A percentile compares a stretch with the other conserved stretches of the same genome.
These are phyloP conservation scores for Herpetomonas tarakana DNA, from an alignment of 208 protist species.

Conservation along the genomic window DNA sequence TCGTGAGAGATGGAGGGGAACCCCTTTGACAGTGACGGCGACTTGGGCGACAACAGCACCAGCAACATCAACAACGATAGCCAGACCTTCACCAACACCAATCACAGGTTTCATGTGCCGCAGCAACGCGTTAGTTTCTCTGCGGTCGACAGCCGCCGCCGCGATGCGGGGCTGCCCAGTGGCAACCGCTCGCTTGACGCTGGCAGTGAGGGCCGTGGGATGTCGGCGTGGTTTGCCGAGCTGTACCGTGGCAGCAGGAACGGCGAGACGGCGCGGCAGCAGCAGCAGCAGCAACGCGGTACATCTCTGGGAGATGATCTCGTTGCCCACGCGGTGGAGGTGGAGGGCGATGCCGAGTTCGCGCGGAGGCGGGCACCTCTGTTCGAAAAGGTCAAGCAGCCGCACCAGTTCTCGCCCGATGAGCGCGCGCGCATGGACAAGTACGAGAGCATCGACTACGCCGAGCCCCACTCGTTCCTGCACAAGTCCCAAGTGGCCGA, in stretches of 20 bases:
- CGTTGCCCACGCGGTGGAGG: constrained; percentile 41
- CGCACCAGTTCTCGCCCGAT: constrained; percentile 55
- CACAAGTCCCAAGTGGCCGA: constrained; percentile 32
- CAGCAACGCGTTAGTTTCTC: too few species aligned
- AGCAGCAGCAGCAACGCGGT: too few species aligned
- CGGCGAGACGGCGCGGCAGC: not conserved
- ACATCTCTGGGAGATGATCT: too few species aligned
- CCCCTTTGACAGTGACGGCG: not conserved
- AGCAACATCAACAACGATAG: constrained; percentile 2
- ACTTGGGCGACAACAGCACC: not conserved
- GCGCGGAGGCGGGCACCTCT: constrained; percentile 32
- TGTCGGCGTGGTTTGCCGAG: not conserved
- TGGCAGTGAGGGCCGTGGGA: not conserved
- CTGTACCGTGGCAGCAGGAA: constrained; percentile 1
- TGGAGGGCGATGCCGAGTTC: constrained; percentile 40
- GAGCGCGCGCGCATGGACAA: constrained; percentile 69
- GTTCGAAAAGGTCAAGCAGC: constrained; percentile 41
- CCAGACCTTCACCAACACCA: not conserved
- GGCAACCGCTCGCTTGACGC: too few species aligned
- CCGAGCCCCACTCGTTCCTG: constrained; percentile 42
- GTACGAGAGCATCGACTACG: constrained; percentile 84
- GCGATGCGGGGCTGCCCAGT: too few species aligned
- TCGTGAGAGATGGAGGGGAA: not conserved
- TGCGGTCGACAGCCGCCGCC: too few species aligned
- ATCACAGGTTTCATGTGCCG: too few species aligned